Evolutionary conservation across 2,329 filamentous ascomycete genomes (phyloP), one percentile per base, ranked within the genome.

Genomic region (Aspergillus carbonarius): DNA sequence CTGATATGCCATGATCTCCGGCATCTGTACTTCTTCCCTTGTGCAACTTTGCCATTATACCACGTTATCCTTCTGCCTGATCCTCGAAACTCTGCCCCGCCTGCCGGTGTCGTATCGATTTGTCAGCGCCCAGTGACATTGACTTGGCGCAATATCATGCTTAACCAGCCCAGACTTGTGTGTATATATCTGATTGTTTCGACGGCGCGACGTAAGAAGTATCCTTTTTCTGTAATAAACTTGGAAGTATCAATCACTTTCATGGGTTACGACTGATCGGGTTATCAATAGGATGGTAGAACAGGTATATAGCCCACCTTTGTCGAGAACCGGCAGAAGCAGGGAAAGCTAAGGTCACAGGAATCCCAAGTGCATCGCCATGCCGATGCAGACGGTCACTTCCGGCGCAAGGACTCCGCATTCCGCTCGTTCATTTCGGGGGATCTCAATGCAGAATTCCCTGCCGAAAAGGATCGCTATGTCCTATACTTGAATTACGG

Each of bases 381-480:
- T 49, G 68, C 73, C 48, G 74, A 82, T 63, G 66, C 71, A 23
- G 79, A 83, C 59, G 83, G 83, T 10, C 76, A 79, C 12, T 86
- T 85, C 66, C 74, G 78, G 2, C 79, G 83, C 17, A 81, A 81
- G 60, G 76, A 79, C 40, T 83, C 83, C 52, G 70, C 73, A 1
- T 88, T 88, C 67, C 83, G 86, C 9, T 74, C 82, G 61, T 79
- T 71, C 58, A 76, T 89, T 52, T 86, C 84, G 0, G 79, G 74
- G 4, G 78, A 82, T 9, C 74, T 81, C 0, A 72, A 70, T 7
- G 77, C 85, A 1, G 74, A 76, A 18, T 88, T 86, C 59, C 81
- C 85, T 0, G 80, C 85, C 0, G 84, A 86, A 61, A 82, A 80
- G 58, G 81, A 80, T 51, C 82, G 86, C 17, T 89, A 88, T 73